Evolutionary conservation across 116 monocot species (phyloP), one percentile per base, ranked within the genome.

Genomic region (Papilionanthe hybrid): DNA sequence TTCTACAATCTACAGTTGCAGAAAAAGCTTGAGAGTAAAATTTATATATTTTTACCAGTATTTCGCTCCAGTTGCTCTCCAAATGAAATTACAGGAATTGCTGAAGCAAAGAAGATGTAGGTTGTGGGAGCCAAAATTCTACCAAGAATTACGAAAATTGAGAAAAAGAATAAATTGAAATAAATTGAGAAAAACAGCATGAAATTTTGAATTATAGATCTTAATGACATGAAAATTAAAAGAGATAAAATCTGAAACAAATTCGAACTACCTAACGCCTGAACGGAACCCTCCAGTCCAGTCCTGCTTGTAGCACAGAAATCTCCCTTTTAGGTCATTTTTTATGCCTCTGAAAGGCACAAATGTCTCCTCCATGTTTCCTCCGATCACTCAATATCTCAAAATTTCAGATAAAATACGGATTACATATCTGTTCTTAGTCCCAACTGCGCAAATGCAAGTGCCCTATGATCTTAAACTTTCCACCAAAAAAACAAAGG

Each of bases 61-160:
- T 82, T 83, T 82, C 90, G 83, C 71, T 93, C 92, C 78, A 93
- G 77, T 27, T 93, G 92, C 78, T 93, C 92, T 23, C 92, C 92
- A 78, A 93, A 93, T 37, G 92, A 93, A 71, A 93, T 93, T 41
- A 93, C 92, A 0, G 92, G 92, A 42, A 93, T 93, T 48, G 92
- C 92, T 0, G 92, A 93, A n/a, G 92, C 92, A 42, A 93, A 93
- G 77, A 93, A 93, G 53, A 93, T 93, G 72, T 93, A 93, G n/a
- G 92, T 93, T 1, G 90, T 90, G 0, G 92, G 92, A 79, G 92
- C 93, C 85, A 90, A 85, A 65, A 93, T 93, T 79, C 93, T 93
- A 80, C 27, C 60, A 8, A 20, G n/a, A 12, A 32, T 42, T 41
- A 42, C 42, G 18, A 43, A 72, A 7, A 13, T 28, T 32, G 7